These are phyloP conservation scores for Pichia sp. DNA, from an alignment of 1,139 yeast species.

Conservation along the genomic window DNA sequence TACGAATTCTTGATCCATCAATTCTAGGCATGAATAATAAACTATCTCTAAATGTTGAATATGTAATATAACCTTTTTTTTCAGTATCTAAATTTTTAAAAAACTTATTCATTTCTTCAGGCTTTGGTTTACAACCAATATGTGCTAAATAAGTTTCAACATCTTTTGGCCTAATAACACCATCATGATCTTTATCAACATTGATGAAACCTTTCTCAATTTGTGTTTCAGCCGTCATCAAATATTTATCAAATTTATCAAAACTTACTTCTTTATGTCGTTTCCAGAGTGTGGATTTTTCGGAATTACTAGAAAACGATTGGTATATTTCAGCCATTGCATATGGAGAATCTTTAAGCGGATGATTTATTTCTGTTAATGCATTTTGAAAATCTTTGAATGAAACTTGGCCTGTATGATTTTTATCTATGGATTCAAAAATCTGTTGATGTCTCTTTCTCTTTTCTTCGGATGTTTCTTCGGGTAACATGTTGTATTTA, in stretches of 20 bases:
- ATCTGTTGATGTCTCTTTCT: slow-evolving; percentile 25
- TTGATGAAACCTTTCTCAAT: slow-evolving; percentile 62
- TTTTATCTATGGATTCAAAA: slow-evolving; percentile 47
- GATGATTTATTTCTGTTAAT: slow-evolving; percentile 50
- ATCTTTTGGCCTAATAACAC: slow-evolving; percentile 60
- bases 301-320: slow-evolving; percentile 21
- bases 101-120: slow-evolving; percentile 49
- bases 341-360: slow-evolving; percentile 58
- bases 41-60: slow-evolving; percentile 81
- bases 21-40: slow-evolving; percentile 72
- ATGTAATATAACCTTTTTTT: slow-evolving; percentile 66
- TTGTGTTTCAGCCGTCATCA: slow-evolving; percentile 36
- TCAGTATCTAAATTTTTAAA: slow-evolving; percentile 56
- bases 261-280: slow-evolving; percentile 25
- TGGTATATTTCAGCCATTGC: slow-evolving; percentile 39
- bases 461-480: slow-evolving; percentile 19
- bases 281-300: slow-evolving; percentile 21
- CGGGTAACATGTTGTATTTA: slow-evolving; percentile 6
- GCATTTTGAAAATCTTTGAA: slow-evolving; percentile 51
- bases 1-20: slow-evolving; percentile 47
- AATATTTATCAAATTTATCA: slow-evolving; percentile 28
- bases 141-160: slow-evolving; percentile 55
- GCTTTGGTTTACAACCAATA: slow-evolving; percentile 49
- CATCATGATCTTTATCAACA: slow-evolving; percentile 73
- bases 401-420: slow-evolving; percentile 50